These are phyloP conservation scores for Lotmaria passim DNA, from an alignment of 208 protist genomes.

Conservation along the genomic window DNA sequence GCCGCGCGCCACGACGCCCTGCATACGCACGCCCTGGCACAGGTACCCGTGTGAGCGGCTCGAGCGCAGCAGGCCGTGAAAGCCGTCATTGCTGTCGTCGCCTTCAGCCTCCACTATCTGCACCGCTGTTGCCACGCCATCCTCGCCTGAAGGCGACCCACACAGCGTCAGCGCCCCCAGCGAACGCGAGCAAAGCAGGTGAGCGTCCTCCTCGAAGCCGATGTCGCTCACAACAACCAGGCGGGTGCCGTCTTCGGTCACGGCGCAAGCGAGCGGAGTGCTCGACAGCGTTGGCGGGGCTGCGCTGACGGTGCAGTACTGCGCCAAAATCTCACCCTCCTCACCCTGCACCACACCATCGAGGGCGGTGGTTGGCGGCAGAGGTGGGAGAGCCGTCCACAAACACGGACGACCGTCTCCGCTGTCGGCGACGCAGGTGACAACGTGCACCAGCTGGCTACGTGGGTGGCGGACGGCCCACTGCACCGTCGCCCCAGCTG, in stretches of 20 bases:
- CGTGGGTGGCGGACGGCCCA: slow-evolving; percentile 37
- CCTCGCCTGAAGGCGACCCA: neutral
- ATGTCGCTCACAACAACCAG: slow-evolving; percentile 64
- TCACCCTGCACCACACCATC: slow-evolving; percentile 4
- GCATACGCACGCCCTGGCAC: slow-evolving; percentile 38
- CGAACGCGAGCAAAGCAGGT: slow-evolving; percentile 55
- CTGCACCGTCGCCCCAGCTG: slow-evolving; percentile 35
- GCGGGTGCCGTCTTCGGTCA: slow-evolving; percentile 29
- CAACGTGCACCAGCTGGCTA: slow-evolving; percentile 54
- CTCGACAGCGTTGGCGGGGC: slow-evolving; percentile 54
- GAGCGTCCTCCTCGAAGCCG: slow-evolving; percentile 64
- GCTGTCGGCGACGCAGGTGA: slow-evolving; percentile 54
- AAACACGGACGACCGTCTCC: slow-evolving; percentile 47
- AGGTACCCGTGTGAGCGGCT: slow-evolving; percentile 22
- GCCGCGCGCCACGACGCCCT: slow-evolving; percentile 28
- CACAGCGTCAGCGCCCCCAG: slow-evolving; percentile 54
- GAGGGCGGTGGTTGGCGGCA: slow-evolving; percentile 12
- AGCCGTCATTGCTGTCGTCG: slow-evolving; percentile 4
- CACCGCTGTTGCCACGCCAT: slow-evolving; percentile 32
- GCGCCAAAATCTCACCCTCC: slow-evolving; percentile 40
- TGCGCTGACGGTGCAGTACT: slow-evolving; percentile 51
- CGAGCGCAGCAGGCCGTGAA: slow-evolving; percentile 23
- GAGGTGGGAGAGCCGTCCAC: slow-evolving; percentile 53
- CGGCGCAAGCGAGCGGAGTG: slow-evolving; percentile 57
- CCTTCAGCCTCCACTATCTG: slow-evolving; percentile 38